These are phyloP conservation scores for Vigna reflexopilosa DNA, from an alignment of 306 rosid genomes.

Conservation along the genomic window DNA sequence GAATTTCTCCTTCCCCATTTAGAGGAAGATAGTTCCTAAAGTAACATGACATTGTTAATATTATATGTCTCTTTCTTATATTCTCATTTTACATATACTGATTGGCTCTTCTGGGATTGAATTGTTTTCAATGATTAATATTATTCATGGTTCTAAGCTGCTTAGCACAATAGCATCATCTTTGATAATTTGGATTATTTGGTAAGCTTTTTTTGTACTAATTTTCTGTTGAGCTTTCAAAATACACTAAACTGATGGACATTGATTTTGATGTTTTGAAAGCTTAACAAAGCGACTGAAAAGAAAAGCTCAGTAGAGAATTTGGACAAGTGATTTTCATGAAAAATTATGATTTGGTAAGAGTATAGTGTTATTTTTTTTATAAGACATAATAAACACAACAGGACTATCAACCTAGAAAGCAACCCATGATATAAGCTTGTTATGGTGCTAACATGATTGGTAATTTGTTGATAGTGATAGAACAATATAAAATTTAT, in stretches of 20 bases:
- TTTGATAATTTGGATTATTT: too few species aligned
- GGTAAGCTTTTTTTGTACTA: too few species aligned
- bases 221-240: too few species aligned
- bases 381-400: neutral
- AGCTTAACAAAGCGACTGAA: too few species aligned
- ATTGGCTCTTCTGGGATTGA: slow-evolving; percentile 1
- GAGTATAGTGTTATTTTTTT: slow-evolving; percentile 3
- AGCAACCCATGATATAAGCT: slow-evolving; percentile 17
- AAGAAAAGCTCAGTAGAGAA: too few species aligned
- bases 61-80: neutral
- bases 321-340: too few species aligned
- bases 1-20: slow-evolving; percentile 38
- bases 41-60: slow-evolving; percentile 18
- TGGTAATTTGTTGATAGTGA: slow-evolving; percentile 3
- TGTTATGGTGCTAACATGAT: slow-evolving; percentile 4
- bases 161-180: slow-evolving; percentile 8
- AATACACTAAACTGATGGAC: too few species aligned
- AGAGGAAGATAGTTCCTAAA: slow-evolving; percentile 29
- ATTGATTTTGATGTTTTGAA: too few species aligned
- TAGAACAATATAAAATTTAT: neutral
- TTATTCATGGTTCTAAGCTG: neutral
- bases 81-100: neutral
- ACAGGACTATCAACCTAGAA: neutral
- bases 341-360: neutral
- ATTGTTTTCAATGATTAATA: neutral